Percentiles rank a stretch among this genome's conserved stretches.
These are phyloP conservation scores for Carex littledalei DNA, from an alignment of 176 grass and related monocot species.

Conservation along the genomic window DNA sequence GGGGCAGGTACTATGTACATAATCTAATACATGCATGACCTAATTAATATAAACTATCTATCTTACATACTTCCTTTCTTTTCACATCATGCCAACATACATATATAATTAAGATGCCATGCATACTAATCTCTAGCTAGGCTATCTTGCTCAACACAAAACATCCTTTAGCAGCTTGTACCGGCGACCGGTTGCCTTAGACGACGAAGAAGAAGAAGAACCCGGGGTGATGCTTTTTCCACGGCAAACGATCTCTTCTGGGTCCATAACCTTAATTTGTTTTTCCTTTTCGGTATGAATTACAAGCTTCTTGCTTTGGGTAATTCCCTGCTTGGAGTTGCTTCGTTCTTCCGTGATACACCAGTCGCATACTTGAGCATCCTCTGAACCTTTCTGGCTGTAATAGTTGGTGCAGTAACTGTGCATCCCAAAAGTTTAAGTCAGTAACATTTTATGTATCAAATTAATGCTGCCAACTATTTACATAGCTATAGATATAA, in stretches of 20 bases:
- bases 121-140: neutral
- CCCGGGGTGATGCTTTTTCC: neutral
- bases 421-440: neutral
- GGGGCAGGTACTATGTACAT: constrained; percentile 1
- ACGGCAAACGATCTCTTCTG: constrained; percentile 16
- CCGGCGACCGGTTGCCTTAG: constrained; percentile 69
- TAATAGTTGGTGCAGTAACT: constrained; percentile 99
- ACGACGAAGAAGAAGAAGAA: constrained; percentile 31
- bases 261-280: constrained; percentile 2
- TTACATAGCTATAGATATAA: neutral
- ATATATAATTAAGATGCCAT: neutral
- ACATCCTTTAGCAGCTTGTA: constrained; percentile 99
- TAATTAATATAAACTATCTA: neutral
- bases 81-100: neutral
- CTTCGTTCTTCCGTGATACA: constrained; percentile 58
- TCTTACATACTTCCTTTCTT: constrained; percentile 6
- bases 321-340: neutral
- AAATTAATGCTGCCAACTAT: neutral
- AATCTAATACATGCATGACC: neutral
- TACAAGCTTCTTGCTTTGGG: constrained; percentile 4
- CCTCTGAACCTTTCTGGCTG: constrained; percentile 32
- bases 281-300: constrained; percentile 24
- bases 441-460: neutral
- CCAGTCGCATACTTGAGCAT: constrained; percentile 76
- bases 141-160: constrained; percentile 41